These are phyloP conservation scores for Phytophthora cryptogea DNA, from an alignment of 352 stramenopile species.

Conservation along the genomic window DNA sequence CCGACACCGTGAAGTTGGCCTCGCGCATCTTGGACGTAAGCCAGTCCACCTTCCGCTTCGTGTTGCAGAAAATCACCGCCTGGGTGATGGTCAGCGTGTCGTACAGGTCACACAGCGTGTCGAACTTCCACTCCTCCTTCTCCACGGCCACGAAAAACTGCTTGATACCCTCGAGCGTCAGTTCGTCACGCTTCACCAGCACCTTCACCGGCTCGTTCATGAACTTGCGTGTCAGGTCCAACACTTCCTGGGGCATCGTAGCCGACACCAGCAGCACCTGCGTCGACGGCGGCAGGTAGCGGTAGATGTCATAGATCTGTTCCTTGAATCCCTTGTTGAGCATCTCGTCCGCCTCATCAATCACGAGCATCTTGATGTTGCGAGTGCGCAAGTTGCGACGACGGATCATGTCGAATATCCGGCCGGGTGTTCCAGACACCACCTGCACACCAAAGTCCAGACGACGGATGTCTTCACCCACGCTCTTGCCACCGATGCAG, in stretches of 20 bases:
- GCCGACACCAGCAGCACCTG: constrained; percentile 96
- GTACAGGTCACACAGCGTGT: constrained; percentile 98
- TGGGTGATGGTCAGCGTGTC: constrained; percentile 99
- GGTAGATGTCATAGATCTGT: constrained; percentile 99
- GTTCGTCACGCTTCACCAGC: constrained; percentile 96
- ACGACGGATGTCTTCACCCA: constrained; percentile 94
- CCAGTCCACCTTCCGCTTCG: constrained; percentile 97
- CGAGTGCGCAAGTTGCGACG: constrained; percentile 90
- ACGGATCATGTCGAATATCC: constrained; percentile 98
- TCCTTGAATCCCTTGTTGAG: constrained; percentile 98
- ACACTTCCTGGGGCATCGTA: constrained; percentile 93
- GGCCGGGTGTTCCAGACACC: constrained; percentile 96
- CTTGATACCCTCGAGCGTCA: constrained; percentile 98
- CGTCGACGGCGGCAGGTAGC: constrained; percentile 89
- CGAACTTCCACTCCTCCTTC: constrained; percentile 99
- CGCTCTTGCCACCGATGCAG: constrained; percentile 95
- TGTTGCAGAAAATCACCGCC: constrained; percentile 99
- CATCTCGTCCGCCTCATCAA: constrained; percentile 99
- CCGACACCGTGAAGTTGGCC: constrained; percentile 96
- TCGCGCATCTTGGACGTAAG: constrained; percentile 96
- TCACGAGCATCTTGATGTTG: constrained; percentile 95
- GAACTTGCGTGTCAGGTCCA: constrained; percentile 97
- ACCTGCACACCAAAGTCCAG: constrained; percentile 95
- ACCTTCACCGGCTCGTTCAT: constrained; percentile 98
- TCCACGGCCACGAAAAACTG: constrained; percentile 99